Percentiles rank a stretch among this genome's conserved stretches.
Conservation (phyloP, 805 yeast species). For the Barnettozyma vustinii region DNA sequence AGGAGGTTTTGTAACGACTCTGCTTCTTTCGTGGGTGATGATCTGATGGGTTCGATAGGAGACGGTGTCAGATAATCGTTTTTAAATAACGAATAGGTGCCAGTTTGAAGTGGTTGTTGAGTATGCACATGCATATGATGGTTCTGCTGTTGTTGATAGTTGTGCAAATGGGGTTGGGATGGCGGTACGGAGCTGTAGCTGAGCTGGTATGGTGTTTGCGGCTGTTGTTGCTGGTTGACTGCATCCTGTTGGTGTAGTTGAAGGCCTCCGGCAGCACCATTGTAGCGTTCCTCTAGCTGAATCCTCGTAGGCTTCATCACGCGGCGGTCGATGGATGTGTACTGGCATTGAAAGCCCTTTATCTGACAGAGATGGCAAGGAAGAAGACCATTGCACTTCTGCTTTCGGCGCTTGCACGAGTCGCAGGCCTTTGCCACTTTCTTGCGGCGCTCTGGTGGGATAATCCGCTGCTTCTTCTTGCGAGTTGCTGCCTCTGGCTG, state of each 20-base stretch:
- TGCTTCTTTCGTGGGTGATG: background rate
- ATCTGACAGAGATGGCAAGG: conserved; percentile 33
- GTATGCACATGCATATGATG: background rate
- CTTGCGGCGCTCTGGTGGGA: conserved; percentile 28
- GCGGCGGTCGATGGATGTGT: conserved; percentile 23
- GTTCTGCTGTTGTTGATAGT: background rate
- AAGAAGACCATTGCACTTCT: conserved; percentile 27
- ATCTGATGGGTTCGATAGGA: background rate
- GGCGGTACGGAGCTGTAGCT: background rate
- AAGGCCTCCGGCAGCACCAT: background rate
- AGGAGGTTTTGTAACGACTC: conserved; percentile 14
- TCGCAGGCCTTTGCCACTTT: conserved; percentile 45
- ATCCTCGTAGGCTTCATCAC: conserved; percentile 19
- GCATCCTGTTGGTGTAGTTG: conserved; percentile 3
- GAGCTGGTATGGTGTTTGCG: background rate
- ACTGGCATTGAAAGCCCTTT: conserved; percentile 29
- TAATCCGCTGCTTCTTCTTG: conserved; percentile 19
- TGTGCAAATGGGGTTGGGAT: background rate
- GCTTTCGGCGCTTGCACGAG: conserved; percentile 39
- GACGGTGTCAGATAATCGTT: background rate
- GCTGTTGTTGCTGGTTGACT: background rate
- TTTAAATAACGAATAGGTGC: background rate
- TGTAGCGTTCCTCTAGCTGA: conserved; percentile 3
- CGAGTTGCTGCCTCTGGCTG: background rate
- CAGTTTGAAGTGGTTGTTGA: background rate